Evolutionary conservation across 73 alveolate species (phyloP).

Genomic region (Paramecium tetraurelia): DNA sequence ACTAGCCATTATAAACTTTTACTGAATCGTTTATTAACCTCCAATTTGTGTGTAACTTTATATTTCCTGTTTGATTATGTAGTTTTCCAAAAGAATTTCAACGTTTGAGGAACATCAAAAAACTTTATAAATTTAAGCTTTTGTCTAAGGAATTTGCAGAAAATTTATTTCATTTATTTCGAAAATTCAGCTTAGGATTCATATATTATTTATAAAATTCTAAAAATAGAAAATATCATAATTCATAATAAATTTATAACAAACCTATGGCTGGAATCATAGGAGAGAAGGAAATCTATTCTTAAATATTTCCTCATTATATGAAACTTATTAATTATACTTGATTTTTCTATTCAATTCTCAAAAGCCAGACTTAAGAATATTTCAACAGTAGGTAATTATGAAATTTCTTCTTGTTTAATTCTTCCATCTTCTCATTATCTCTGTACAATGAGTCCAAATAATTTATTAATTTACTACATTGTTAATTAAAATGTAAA

Average conservation of each 20-base stretch:
- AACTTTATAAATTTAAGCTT: neutral
- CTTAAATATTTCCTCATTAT: neutral
- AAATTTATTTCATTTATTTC: neutral
- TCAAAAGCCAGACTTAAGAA: conserved; percentile 1
- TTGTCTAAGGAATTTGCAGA: neutral
- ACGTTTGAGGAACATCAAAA: neutral
- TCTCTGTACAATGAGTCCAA: neutral
- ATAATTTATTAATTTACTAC: neutral
- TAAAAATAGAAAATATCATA: too few species aligned
- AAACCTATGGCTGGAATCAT: conserved; percentile 53
- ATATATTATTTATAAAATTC: neutral
- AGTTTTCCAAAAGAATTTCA: neutral
- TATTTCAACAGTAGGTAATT: neutral
- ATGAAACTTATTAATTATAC: too few species aligned
- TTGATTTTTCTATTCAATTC: conserved; percentile 30
- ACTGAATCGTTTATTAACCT: neutral
- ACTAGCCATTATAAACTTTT: neutral
- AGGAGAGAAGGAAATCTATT: conserved; percentile 65
- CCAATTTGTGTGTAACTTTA: neutral
- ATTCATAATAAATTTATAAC: conserved; percentile 12
- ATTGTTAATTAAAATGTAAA: neutral
- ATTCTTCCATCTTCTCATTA: conserved; percentile 30
- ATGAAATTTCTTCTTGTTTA: neutral
- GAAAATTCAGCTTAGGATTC: conserved; percentile 18
- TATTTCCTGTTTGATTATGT: neutral